A percentile compares a stretch with the other conserved stretches of the same genome.
Conservation (phyloP, 2,329 filamentous ascomycete species). For the Botrytis medusae region DNA sequence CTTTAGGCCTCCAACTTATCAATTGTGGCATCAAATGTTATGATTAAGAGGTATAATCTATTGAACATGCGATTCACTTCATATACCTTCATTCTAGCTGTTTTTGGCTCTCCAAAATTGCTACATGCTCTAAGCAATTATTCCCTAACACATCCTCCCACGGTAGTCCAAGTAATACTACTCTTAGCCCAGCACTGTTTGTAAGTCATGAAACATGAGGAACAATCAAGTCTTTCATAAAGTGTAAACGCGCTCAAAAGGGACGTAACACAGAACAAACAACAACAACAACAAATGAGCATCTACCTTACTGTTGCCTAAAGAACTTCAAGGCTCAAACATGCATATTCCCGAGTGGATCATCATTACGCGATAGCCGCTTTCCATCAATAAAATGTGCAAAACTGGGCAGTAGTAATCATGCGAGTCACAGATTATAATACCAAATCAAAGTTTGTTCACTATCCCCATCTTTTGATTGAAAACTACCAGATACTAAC, state of each 20-base stretch:
- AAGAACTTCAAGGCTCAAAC: neutral
- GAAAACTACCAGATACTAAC: neutral
- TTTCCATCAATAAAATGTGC: neutral
- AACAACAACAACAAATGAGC: neutral
- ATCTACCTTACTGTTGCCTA: neutral
- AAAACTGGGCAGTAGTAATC: neutral
- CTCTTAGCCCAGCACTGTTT: neutral
- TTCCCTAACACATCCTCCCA: neutral
- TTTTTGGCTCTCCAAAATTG: neutral
- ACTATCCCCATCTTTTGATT: neutral
- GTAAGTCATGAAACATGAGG: neutral
- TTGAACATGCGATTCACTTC: neutral
- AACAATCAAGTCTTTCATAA: accelerated
- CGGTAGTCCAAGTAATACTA: neutral
- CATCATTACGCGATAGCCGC: neutral
- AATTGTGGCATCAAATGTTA: neutral
- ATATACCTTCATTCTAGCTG: neutral
- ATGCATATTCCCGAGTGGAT: neutral
- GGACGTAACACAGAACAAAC: neutral
- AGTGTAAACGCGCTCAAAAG: neutral
- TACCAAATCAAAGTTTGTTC: neutral
- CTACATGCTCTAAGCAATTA: neutral
- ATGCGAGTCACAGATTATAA: neutral
- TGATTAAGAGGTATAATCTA: neutral
- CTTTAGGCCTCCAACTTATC: neutral